Conservation (phyloP, 805 yeast species). For the Metschnikowia hibisci region DNA sequence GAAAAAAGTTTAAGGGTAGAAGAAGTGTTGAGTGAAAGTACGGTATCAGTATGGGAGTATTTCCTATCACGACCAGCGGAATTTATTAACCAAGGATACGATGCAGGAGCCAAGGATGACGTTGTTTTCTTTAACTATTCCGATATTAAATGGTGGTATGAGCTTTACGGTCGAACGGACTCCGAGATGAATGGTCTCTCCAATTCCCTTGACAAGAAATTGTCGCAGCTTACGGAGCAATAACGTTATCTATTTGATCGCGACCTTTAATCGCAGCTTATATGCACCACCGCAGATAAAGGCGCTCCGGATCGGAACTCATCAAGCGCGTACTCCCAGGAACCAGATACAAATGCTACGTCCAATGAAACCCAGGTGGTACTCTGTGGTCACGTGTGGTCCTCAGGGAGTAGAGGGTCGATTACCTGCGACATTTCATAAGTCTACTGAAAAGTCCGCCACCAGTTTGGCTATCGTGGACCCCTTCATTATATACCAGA, state of each 20-base stretch:
- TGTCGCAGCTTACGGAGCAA: constrained; percentile 26
- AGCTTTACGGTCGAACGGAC: constrained; percentile 71
- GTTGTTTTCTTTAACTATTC: constrained; percentile 58
- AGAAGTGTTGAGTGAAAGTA: constrained; percentile 39
- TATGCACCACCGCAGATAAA: neutral
- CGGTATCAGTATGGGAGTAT: constrained; percentile 91
- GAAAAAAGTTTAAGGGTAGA: constrained; percentile 54
- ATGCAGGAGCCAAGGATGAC: constrained; percentile 17
- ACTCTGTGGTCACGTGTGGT: constrained; percentile 18
- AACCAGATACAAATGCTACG: too few species aligned
- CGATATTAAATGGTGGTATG: constrained; percentile 85
- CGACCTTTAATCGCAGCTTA: neutral
- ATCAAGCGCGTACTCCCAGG: neutral
- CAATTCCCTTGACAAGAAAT: constrained; percentile 35
- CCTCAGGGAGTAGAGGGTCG: constrained; percentile 40
- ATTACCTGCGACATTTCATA: constrained; percentile 19
- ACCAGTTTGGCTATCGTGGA: constrained; percentile 49
- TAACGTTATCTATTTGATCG: constrained; percentile 3
- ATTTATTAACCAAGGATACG: constrained; percentile 55
- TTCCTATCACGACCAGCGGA: constrained; percentile 72
- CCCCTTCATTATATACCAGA: constrained; percentile 55
- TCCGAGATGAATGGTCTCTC: constrained; percentile 44
- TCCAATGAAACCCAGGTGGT: too few species aligned
- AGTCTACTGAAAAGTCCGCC: neutral
- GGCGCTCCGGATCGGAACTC: constrained; percentile 1